Evolutionary conservation across 108 stramenopile species (phyloP).

Genomic region (Fragilaria crotonensis): DNA sequence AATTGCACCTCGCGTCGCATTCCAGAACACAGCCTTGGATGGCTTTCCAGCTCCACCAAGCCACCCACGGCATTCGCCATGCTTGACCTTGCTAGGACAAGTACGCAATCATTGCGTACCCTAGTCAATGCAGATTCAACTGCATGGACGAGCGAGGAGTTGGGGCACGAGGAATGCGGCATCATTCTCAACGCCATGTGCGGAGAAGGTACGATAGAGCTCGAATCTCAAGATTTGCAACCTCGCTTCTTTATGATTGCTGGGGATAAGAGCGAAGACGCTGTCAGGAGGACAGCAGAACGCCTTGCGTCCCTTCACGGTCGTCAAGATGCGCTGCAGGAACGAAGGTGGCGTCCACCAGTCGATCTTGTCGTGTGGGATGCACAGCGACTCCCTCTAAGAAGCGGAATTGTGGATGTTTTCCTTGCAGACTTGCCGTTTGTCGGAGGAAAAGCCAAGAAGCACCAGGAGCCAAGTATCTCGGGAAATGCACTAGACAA

Average conservation of each 20-base stretch:
- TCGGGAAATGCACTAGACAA: background rate
- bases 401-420: constrained; percentile 31
- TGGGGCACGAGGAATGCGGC: background rate
- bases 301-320: background rate
- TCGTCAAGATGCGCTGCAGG: background rate
- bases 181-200: constrained; percentile 29
- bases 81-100: background rate
- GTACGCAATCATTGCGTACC: background rate
- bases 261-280: constrained; percentile 21
- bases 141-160: background rate
- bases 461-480: constrained; percentile 25
- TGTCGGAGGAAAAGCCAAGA: constrained; percentile 24
- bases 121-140: background rate
- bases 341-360: constrained; percentile 2
- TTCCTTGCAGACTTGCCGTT: constrained; percentile 35
- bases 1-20: constrained; percentile 20
- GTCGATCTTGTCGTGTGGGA: constrained; percentile 45
- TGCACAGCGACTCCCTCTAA: constrained; percentile 28
- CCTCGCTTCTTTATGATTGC: constrained; percentile 20
- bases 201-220: constrained; percentile 42
- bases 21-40: constrained; percentile 35
- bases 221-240: constrained; percentile 18
- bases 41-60: constrained; percentile 34
- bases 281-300: constrained; percentile 4
- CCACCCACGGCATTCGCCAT: constrained; percentile 27